Conservation (phyloP, 1,284 basidiomycete species). For the Ceratobasidium papillatum region DNA sequence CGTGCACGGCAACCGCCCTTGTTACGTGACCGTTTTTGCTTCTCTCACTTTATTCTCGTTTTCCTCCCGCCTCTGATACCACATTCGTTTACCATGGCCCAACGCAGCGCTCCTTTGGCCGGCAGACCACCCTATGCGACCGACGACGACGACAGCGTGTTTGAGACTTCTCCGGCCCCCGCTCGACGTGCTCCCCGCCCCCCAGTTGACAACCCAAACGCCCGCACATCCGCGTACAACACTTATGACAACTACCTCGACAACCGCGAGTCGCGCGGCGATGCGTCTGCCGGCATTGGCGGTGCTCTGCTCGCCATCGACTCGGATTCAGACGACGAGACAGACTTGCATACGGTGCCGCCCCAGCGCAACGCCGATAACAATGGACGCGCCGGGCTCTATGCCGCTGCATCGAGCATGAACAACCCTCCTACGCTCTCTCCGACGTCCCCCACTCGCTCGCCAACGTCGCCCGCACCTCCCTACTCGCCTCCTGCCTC, state of each 20-base stretch:
- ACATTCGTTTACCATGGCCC: slow-evolving; percentile 37
- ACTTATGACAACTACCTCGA: slow-evolving; percentile 59
- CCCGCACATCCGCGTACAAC: slow-evolving; percentile 65
- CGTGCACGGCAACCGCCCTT: background rate
- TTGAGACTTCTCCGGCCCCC: slow-evolving; percentile 54
- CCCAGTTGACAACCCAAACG: slow-evolving; percentile 48
- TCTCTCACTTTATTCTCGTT: background rate
- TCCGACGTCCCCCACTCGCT: slow-evolving; percentile 16
- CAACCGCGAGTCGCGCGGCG: slow-evolving; percentile 31
- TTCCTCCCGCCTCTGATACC: background rate
- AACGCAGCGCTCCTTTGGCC: slow-evolving; percentile 58
- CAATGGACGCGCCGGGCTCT: slow-evolving; percentile 7
- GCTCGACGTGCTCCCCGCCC: slow-evolving; percentile 41
- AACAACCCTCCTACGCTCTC: slow-evolving; percentile 18
- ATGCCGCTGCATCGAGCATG: slow-evolving; percentile 24
- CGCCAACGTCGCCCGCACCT: slow-evolving; percentile 37
- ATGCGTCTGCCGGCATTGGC: slow-evolving; percentile 20
- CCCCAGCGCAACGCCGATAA: slow-evolving; percentile 38
- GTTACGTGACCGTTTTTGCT: slow-evolving; percentile 12
- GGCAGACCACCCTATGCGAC: slow-evolving; percentile 73
- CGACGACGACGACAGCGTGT: slow-evolving; percentile 69
- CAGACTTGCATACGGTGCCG: slow-evolving; percentile 32
- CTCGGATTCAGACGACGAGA: slow-evolving; percentile 50
- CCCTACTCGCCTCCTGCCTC: slow-evolving; percentile 30
- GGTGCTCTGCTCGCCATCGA: slow-evolving; percentile 48